Evolutionary conservation across 129 eudicot genomes (phyloP).

Genomic region (Flaveria robusta): DNA sequence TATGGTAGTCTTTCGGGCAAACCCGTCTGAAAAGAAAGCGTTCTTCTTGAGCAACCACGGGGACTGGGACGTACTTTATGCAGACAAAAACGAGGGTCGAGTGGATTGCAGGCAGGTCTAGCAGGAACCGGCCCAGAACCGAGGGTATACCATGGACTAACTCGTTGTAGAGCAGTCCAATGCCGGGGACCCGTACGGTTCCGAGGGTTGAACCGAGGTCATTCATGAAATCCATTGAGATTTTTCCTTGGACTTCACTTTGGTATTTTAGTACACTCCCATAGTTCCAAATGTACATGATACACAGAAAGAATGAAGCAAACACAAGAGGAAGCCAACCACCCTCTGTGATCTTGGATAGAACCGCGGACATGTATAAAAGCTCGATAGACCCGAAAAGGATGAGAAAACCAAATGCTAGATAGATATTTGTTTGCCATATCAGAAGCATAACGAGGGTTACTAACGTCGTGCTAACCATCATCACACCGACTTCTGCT

Average conservation of each 20-base stretch:
- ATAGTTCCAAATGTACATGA: slow-evolving; percentile 95
- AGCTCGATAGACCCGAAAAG: slow-evolving; percentile 83
- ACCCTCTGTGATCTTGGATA: slow-evolving; percentile 81
- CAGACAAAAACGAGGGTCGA: slow-evolving; percentile 81
- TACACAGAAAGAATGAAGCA: slow-evolving; percentile 72
- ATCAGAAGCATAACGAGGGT: slow-evolving; percentile 95
- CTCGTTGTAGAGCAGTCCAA: slow-evolving; percentile 83
- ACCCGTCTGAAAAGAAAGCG: slow-evolving; percentile 80
- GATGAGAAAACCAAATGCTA: slow-evolving; percentile 67
- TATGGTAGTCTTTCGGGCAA: slow-evolving; percentile 90
- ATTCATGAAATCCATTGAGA: slow-evolving; percentile 79
- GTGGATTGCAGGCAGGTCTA: slow-evolving; percentile 90
- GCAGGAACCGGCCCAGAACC: slow-evolving; percentile 69
- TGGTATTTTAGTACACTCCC: slow-evolving; percentile 91
- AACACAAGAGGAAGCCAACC: slow-evolving; percentile 96
- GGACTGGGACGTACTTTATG: slow-evolving; percentile 87
- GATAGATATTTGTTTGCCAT: slow-evolving; percentile 80
- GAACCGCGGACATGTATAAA: slow-evolving; percentile 74
- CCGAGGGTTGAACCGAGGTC: slow-evolving; percentile 91
- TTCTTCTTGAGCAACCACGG: slow-evolving; percentile 90
- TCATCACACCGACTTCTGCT: slow-evolving; percentile 96
- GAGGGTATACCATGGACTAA: slow-evolving; percentile 95
- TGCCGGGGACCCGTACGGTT: slow-evolving; percentile 83
- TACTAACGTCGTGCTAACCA: slow-evolving; percentile 79
- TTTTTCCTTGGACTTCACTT: slow-evolving; percentile 75